phyloP scores from a whole-genome alignment of 2,329 filamentous ascomycete genomes.

The Neoscytalidium dimidiatum region DNA sequence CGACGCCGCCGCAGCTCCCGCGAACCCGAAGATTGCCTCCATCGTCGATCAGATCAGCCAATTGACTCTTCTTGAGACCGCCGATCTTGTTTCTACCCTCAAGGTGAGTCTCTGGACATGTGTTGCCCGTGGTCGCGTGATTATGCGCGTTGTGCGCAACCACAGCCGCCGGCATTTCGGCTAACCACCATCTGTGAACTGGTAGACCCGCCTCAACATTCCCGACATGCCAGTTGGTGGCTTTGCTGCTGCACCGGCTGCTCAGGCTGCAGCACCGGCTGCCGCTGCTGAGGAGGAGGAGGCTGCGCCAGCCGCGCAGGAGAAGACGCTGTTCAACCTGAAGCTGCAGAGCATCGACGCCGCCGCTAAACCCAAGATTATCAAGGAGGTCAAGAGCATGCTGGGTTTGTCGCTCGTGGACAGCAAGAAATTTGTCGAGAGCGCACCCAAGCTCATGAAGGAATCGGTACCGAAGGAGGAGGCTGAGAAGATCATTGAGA shows the following conservation, averaged over 20 bases:
- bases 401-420: conserved; percentile 94
- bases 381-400: conserved; percentile 99
- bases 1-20: conserved; percentile 61
- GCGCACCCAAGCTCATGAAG: conserved; percentile 97
- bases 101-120: conserved; percentile 66
- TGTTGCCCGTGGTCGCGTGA: neutral
- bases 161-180: conserved; percentile 13
- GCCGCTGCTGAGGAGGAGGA: conserved; percentile 75
- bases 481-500: conserved; percentile 95
- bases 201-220: conserved; percentile 89
- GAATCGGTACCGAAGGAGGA: conserved; percentile 99
- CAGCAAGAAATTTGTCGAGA: conserved; percentile 99
- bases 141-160: neutral
- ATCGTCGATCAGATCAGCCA: conserved; percentile 99
- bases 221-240: conserved; percentile 95
- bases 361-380: conserved; percentile 92
- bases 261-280: conserved; percentile 59
- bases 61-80: conserved; percentile 96
- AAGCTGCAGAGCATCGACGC: conserved; percentile 92
- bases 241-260: conserved; percentile 72
- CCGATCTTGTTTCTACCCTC: conserved; percentile 88
- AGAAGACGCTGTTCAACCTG: conserved; percentile 96
- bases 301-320: conserved; percentile 81
- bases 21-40: conserved; percentile 85
- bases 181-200: conserved; percentile 2